Evolutionary conservation across 2,329 filamentous ascomycete genomes (phyloP).

Genomic region (Ceratocystis smalleyi): DNA sequence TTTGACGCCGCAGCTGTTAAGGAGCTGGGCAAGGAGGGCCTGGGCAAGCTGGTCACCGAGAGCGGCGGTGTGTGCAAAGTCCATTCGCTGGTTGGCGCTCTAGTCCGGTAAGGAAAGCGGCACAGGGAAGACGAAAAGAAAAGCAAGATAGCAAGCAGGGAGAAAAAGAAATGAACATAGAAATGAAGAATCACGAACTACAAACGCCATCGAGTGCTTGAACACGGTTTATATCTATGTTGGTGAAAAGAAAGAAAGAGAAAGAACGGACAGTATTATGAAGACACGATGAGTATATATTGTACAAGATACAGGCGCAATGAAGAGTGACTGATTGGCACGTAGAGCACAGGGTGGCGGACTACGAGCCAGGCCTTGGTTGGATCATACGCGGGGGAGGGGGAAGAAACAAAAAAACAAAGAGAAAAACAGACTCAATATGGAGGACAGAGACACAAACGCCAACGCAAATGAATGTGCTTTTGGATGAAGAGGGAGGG

Average conservation of each 20-base stretch:
- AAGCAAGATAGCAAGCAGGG: background rate
- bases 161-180: background rate
- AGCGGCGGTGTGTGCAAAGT: conserved; percentile 71
- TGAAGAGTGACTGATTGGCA: background rate
- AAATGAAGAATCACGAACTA: conserved; percentile 3
- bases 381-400: background rate
- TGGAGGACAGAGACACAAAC: background rate
- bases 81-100: conserved; percentile 60
- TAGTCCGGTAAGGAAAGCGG: conserved; percentile 50
- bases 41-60: conserved; percentile 57
- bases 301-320: background rate
- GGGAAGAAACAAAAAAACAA: background rate
- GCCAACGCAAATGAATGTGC: conserved; percentile 2
- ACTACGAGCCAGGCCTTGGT: no score
- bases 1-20: conserved; percentile 71
- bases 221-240: background rate
- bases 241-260: background rate
- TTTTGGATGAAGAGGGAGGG: background rate
- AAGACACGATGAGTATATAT: background rate
- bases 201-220: background rate
- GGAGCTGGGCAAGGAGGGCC: conserved; percentile 54
- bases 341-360: no score
- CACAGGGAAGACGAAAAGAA: background rate
- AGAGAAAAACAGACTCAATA: background rate
- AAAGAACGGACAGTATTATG: background rate